Percentiles rank a stretch among this genome's conserved stretches.
Evolutionary conservation across 2,329 filamentous ascomycete genomes (phyloP).

Genomic region (Colletotrichum ledebouriae): DNA sequence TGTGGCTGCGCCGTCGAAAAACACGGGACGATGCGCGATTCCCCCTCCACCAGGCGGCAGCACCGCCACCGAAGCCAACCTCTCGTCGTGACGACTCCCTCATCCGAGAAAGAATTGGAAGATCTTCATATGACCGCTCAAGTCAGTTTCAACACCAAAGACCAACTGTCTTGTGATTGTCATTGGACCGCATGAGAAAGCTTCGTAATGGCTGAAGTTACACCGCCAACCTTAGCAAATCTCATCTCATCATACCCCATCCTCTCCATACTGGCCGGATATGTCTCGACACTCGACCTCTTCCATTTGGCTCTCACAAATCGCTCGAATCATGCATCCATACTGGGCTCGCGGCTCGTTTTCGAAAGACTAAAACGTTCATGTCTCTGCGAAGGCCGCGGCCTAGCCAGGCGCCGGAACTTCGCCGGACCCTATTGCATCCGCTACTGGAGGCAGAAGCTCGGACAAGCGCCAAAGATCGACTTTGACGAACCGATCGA

Average conservation of each 20-base stretch:
- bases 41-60: constrained; percentile 14
- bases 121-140: too few species aligned
- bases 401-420: constrained; percentile 24
- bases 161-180: too few species aligned
- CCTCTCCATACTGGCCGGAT: constrained; percentile 22
- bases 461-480: background rate
- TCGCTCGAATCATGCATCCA: constrained; percentile 19
- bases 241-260: constrained; percentile 33
- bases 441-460: background rate
- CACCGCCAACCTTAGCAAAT: background rate
- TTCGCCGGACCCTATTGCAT: background rate
- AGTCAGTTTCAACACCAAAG: too few species aligned
- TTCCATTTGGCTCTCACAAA: constrained; percentile 29
- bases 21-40: constrained; percentile 10
- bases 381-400: constrained; percentile 38
- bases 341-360: constrained; percentile 19
- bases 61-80: background rate
- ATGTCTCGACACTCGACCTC: constrained; percentile 30
- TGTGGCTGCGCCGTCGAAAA: background rate
- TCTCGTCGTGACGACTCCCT: background rate
- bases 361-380: constrained; percentile 30
- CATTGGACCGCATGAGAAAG: background rate
- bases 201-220: background rate
- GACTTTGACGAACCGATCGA: constrained; percentile 29
- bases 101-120: background rate